Base-by-base conservation (phyloP, 805 yeast genomes). In the Pichia heedii region DNA sequence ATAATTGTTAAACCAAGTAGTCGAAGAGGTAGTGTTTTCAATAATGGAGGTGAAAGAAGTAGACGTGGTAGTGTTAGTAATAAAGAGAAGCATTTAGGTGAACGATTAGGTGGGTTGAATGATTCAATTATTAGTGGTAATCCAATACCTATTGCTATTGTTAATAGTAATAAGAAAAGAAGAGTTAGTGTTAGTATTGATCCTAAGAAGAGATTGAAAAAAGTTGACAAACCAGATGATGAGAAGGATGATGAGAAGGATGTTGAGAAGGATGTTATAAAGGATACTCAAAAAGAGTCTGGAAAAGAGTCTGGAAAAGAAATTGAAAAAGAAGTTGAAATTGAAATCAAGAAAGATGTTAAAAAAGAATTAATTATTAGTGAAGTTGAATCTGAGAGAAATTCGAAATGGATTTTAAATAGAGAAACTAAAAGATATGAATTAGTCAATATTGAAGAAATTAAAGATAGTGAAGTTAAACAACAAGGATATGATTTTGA, bases 181-280 rank as follows among this genome's bases (percentile, higher is more conserved):
- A 68, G 67, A 45, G 68, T 73, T 51, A 63, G 74, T 41, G 56
- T 66, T 21, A 55, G 56, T 1, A 45, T 55, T 33, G 42, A 40
- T 10, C 33, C 36, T 7, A 41, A 29, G 4, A 41, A 41, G 36
- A 22, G 12, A 19, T 34, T 22, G 42, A 19, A 22, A 33, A 21
- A 11, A 7, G 37, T 22, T 35, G 39, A 36, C 22, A 37, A 38
- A 22, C 36, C 8, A 19, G 43, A 38, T 26, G 29, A 24, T 35
- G 50, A 38, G n/a, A 30, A 20, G 27, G 50, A 38, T 18, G 35
- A 44, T 15, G 43, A 22, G 5, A 19, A 16, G 16, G 35, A 27
- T 15, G 29, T 8, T 22, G 29, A 6, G 9, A 16, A 10, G 13
- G 16, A n/a, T 3, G 10, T 11, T 16, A 24, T n/a, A 10, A 24